Evolutionary conservation across 164 flowering plant genomes (phyloP).

Genomic region (Macadamia integrifolia): DNA sequence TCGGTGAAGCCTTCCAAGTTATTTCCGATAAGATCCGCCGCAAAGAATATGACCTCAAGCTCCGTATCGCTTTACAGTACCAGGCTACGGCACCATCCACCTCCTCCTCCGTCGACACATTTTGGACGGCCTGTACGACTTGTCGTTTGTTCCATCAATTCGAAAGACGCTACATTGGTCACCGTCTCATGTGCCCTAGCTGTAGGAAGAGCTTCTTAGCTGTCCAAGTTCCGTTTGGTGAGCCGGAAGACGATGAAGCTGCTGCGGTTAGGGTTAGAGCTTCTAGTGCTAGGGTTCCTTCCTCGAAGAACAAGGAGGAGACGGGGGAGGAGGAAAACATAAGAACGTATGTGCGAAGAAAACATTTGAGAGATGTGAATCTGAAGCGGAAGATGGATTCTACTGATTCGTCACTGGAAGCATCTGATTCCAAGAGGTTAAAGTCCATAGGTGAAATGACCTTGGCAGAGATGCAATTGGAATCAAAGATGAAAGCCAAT

Average conservation of each 20-base stretch:
- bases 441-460: constrained; percentile 49
- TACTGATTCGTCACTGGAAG: constrained; percentile 8
- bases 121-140: constrained; percentile 65
- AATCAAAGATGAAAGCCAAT: constrained; percentile 22
- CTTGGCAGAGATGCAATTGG: constrained; percentile 55
- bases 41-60: constrained; percentile 61
- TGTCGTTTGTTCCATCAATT: constrained; percentile 68
- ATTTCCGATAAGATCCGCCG: constrained; percentile 53
- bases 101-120: constrained; percentile 29
- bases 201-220: constrained; percentile 73
- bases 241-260: constrained; percentile 7
- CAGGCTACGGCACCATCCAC: constrained; percentile 16
- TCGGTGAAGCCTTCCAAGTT: constrained; percentile 56
- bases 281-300: background rate
- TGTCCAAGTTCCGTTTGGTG: constrained; percentile 36
- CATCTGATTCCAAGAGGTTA: constrained; percentile 17
- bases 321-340: background rate
- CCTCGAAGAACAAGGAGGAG: constrained; percentile 1
- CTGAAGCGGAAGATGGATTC: constrained; percentile 5
- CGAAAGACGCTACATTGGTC: constrained; percentile 70
- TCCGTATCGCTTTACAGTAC: constrained; percentile 50
- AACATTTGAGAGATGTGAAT: background rate
- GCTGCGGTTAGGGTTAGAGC: constrained; percentile 10
- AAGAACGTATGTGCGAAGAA: background rate
- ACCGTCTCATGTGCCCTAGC: constrained; percentile 60